A percentile compares a stretch with the other conserved stretches of the same genome.
Evolutionary conservation across 345 rosid genomes (phyloP).

Genomic region (Abelmoschus esculentus): DNA sequence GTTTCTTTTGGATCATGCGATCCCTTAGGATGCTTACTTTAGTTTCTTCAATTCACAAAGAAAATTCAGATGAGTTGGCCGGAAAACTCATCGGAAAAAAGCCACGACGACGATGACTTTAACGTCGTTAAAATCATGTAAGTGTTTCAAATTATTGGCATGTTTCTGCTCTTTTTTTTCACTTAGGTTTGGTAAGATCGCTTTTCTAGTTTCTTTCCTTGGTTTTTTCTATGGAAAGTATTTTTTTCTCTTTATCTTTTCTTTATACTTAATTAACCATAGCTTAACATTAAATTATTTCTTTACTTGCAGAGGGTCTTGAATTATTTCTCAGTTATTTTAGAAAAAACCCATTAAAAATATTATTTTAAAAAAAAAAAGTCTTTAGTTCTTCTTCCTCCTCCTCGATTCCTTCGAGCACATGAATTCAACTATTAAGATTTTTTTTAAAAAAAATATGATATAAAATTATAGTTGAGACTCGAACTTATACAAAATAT

Average conservation of each 20-base stretch:
- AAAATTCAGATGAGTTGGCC: background rate
- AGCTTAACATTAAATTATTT: too few relatives aligned
- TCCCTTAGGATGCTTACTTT: constrained; percentile 83
- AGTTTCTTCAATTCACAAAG: constrained; percentile 38
- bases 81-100: background rate
- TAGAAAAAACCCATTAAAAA: too few relatives aligned
- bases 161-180: background rate
- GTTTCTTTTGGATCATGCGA: constrained; percentile 65
- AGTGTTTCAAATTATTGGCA: background rate
- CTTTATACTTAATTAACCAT: background rate
- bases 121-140: background rate
- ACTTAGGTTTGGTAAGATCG: constrained; percentile 1
- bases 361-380: too few relatives aligned
- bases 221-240: background rate
- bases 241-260: too few relatives aligned
- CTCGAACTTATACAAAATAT: too few relatives aligned
- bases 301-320: too few relatives aligned
- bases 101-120: background rate
- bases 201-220: background rate
- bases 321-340: too few relatives aligned
- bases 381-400: too few relatives aligned
- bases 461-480: too few relatives aligned
- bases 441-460: too few relatives aligned
- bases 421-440: too few relatives aligned
- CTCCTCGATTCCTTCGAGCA: too few relatives aligned